A percentile compares a stretch with the other conserved stretches of the same genome.
Conservation (phyloP, 192 early-diverging fungal species). For the Oehlia diaphana region DNA sequence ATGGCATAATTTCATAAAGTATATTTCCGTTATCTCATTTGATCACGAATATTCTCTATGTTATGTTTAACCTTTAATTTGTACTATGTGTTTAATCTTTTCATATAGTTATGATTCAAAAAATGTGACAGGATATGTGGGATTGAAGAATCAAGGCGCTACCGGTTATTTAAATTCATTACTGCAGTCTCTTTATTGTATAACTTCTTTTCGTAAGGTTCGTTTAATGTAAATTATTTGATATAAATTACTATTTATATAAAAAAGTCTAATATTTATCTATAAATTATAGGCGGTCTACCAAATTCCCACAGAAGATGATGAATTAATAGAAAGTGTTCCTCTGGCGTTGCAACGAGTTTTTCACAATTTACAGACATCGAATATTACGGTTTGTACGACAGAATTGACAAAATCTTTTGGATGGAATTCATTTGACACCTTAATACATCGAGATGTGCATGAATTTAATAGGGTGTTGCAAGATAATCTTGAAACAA, state of each 20-base stretch:
- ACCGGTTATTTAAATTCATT: slow-evolving; percentile 99
- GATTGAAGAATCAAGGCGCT: slow-evolving; percentile 95
- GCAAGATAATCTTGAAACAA: slow-evolving; percentile 94
- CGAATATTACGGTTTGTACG: slow-evolving; percentile 75
- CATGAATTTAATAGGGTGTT: slow-evolving; percentile 97
- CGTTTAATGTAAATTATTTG: not conserved
- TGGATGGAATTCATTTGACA: slow-evolving; percentile 83
- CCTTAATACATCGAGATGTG: slow-evolving; percentile 98
- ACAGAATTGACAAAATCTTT: slow-evolving; percentile 96
- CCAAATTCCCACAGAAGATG: slow-evolving; percentile 88
- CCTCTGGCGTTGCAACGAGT: slow-evolving; percentile 91
- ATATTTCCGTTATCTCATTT: not conserved
- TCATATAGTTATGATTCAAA: slow-evolving; percentile 82
- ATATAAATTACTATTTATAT: not conserved
- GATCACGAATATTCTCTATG: slow-evolving; percentile 1
- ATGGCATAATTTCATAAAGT: slow-evolving; percentile 94
- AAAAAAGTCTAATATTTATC: not conserved
- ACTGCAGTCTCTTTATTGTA: slow-evolving; percentile 93
- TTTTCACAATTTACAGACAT: slow-evolving; percentile 87
- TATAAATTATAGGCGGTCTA: slow-evolving; percentile 64
- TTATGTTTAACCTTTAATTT: not conserved
- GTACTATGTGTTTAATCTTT: slow-evolving; percentile 26
- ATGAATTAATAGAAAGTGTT: slow-evolving; percentile 84
- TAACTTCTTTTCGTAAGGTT: slow-evolving; percentile 85
- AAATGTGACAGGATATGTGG: slow-evolving; percentile 87